Conservation (phyloP, 495 filamentous ascomycete species). For the Penicilliopsis zonata region DNA sequence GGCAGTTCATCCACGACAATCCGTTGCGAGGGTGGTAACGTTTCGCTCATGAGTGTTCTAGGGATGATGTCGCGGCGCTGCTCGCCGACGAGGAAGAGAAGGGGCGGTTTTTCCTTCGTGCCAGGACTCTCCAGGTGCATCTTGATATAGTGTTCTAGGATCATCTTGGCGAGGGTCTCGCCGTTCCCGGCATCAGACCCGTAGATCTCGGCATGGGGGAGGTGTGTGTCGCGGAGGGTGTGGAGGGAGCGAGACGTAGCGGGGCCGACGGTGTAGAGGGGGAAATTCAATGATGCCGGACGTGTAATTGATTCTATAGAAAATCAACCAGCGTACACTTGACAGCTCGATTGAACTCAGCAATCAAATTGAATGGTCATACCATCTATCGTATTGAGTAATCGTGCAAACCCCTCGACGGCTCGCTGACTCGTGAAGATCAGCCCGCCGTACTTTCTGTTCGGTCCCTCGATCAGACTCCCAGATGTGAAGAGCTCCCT, state of each 20-base stretch:
- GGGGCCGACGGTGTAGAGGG: constrained; percentile 84
- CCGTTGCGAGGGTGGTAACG: constrained; percentile 23
- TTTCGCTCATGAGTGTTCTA: constrained; percentile 48
- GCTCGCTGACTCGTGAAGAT: constrained; percentile 93
- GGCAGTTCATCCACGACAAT: constrained; percentile 65
- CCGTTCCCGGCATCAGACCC: constrained; percentile 77
- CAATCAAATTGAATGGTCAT: constrained; percentile 5
- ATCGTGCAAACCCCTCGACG: constrained; percentile 67
- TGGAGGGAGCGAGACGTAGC: constrained; percentile 68
- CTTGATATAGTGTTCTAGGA: constrained; percentile 57
- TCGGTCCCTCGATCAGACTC: constrained; percentile 9
- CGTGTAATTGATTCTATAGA: constrained; percentile 11
- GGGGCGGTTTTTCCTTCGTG: constrained; percentile 34
- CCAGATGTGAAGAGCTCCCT: constrained; percentile 24
- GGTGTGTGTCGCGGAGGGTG: constrained; percentile 34
- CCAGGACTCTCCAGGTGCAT: constrained; percentile 15
- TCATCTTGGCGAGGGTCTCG: constrained; percentile 61
- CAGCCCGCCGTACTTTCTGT: constrained; percentile 58
- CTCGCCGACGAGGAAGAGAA: constrained; percentile 83
- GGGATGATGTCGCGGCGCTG: constrained; percentile 82
- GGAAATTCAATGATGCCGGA: constrained; percentile 37
- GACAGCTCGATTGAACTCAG: no score
- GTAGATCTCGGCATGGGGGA: constrained; percentile 42
- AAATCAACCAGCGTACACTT: no score
- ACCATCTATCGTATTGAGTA: constrained; percentile 37